Evolutionary conservation across 208 protist genomes (phyloP).

Genomic region (Crithidia brevicula): DNA sequence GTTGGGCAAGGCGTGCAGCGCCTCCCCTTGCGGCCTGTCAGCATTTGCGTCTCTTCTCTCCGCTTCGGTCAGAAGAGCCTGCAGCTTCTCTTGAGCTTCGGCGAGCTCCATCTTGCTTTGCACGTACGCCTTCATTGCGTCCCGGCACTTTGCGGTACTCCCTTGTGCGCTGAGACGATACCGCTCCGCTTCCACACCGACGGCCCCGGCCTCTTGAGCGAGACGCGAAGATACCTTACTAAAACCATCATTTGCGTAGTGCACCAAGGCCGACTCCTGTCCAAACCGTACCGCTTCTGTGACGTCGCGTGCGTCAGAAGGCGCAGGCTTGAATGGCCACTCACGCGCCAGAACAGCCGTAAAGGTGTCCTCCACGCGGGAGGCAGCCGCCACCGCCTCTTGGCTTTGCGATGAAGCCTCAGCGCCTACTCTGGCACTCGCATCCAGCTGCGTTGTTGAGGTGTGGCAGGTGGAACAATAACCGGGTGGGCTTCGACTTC

Average conservation of each 20-base stretch:
- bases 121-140: background rate
- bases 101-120: conserved; percentile 5
- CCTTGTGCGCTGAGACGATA: conserved; percentile 9
- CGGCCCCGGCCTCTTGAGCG: background rate
- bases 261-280: conserved; percentile 12
- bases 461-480: background rate
- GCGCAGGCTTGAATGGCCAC: conserved; percentile 4
- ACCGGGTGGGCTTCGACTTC: conserved; percentile 11
- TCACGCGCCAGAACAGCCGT: conserved; percentile 5
- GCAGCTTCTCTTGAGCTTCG: background rate
- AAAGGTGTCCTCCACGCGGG: conserved; percentile 3
- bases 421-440: background rate
- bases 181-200: conserved; percentile 9
- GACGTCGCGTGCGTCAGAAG: background rate
- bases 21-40: background rate
- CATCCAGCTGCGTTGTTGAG: background rate
- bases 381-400: background rate
- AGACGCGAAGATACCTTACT: background rate
- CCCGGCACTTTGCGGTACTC: background rate
- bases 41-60: background rate
- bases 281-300: conserved; percentile 6
- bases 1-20: no score
- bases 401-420: background rate
- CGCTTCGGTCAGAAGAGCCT: background rate
- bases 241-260: conserved; percentile 17